Evolutionary conservation across 192 early-diverging fungal species (phyloP).

Genomic region (Podila minutissima): DNA sequence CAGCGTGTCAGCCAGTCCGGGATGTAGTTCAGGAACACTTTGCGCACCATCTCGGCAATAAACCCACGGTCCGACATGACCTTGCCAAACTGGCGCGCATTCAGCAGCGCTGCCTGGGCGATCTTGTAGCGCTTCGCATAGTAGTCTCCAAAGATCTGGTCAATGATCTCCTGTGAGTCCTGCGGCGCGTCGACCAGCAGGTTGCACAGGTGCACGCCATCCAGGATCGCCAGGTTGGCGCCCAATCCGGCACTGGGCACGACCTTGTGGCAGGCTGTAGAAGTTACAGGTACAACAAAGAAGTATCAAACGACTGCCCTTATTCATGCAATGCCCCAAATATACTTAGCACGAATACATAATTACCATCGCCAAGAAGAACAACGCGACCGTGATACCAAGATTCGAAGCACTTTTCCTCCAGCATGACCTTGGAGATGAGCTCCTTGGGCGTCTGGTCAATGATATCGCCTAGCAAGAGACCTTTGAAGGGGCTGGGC

Average conservation of each 20-base stretch:
- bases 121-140: slow-evolving; percentile 15
- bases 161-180: slow-evolving; percentile 1
- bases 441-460: slow-evolving; percentile 17
- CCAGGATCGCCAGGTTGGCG: slow-evolving; percentile 20
- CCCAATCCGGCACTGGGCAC: slow-evolving; percentile 29
- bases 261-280: slow-evolving; percentile 29
- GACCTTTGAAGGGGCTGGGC: slow-evolving; percentile 25
- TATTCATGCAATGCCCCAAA: no score
- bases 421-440: slow-evolving; percentile 18
- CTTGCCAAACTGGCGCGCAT: slow-evolving; percentile 22
- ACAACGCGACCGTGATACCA: slow-evolving; percentile 22
- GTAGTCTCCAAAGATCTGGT: slow-evolving; percentile 13
- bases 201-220: slow-evolving; percentile 29
- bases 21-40: slow-evolving; percentile 45
- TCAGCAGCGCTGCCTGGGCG: slow-evolving; percentile 9
- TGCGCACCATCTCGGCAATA: slow-evolving; percentile 27
- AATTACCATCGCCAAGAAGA: slow-evolving; percentile 16
- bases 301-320: no score
- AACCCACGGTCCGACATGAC: slow-evolving; percentile 24
- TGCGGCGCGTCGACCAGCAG: slow-evolving; percentile 12
- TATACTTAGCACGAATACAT: not conserved
- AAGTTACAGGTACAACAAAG: no score
- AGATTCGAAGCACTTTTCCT: slow-evolving; percentile 18
- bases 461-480: slow-evolving; percentile 17
- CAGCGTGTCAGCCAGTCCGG: slow-evolving; percentile 36